Evolutionary conservation across 257 asterid species (phyloP), one percentile per base, ranked within the genome.

Genomic region (Solanum chmielewskii): DNA sequence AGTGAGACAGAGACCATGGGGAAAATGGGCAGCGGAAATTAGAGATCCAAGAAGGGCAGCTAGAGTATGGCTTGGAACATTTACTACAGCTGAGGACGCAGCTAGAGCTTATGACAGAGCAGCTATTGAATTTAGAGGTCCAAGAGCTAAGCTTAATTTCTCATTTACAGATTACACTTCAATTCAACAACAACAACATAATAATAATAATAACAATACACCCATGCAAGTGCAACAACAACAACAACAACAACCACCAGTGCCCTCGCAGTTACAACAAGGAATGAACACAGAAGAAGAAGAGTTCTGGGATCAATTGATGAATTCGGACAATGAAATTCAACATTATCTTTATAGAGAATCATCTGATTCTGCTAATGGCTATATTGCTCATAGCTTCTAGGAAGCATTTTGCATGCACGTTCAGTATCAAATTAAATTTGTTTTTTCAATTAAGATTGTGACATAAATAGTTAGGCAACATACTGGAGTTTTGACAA

Each of bases 1-100:
- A 0, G 99, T 96, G 27, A 89, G 99, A 84, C 96, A 96, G 77
- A 80, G 99, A 90, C 99, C 99, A 4, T 96, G 99, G 99, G 99
- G 98, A 15, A 96, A 96, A 80, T 96, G 98, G 98, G 98, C 98
- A 6, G 95, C 98, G 21, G 98, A 96, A 91, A 96, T 96, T 20
- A 83, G 98, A 11, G 98, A 96, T 88, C 99, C 99, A 0, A 86
- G 92, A 21, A 93, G 91, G 85, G 98, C 98, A 11, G 93, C 95
- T 27, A 94, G 99, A 10, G 98, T 96, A 52, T 96, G 99, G 99
- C 94, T 96, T 4, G 98, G 99, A 16, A 96, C 98, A 0, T 96
- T 96, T 81, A 94, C 91, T 45, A 96, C 97, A 0, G 97, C 95
- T 0, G 99, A 91, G 80, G 98, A 93, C 1, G 97, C 99, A 0